phyloP scores from a whole-genome alignment of 2,329 filamentous ascomycete species.

The Colletotrichum sp. region DNA sequence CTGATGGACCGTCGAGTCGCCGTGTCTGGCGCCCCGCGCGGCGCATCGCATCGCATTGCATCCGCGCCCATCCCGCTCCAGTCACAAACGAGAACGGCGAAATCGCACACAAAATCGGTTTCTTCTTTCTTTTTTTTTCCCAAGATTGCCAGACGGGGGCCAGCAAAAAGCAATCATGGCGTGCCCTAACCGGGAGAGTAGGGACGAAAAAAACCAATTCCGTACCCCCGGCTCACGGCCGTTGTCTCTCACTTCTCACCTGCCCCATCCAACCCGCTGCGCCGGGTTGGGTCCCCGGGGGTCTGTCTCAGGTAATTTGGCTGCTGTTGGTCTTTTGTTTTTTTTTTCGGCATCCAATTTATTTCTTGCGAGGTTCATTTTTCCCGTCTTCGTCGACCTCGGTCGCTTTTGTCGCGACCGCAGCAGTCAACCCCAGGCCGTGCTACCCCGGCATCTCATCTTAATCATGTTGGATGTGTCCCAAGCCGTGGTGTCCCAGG shows the following conservation, averaged over 20 bases:
- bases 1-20: not conserved
- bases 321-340: not conserved
- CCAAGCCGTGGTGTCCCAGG: not conserved
- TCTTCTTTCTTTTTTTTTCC: not conserved
- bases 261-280: constrained; percentile 5
- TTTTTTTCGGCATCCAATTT: not conserved
- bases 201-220: not conserved
- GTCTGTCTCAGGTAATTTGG: not conserved
- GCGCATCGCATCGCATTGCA: constrained; percentile 16
- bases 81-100: constrained; percentile 3
- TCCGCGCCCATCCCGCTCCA: constrained; percentile 14
- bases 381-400: not conserved
- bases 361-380: not conserved
- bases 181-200: not conserved
- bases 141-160: not conserved
- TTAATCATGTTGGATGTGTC: not conserved
- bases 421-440: not conserved
- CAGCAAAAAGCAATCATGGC: not conserved
- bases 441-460: constrained; percentile 9
- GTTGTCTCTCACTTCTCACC: not conserved
- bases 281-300: not conserved
- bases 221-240: not conserved
- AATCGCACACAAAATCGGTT: not conserved
- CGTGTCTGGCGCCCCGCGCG: not conserved
- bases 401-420: constrained; percentile 9